These are phyloP conservation scores for Ambrosia artemisiifolia DNA, from an alignment of 129 eudicot species.

Conservation along the genomic window DNA sequence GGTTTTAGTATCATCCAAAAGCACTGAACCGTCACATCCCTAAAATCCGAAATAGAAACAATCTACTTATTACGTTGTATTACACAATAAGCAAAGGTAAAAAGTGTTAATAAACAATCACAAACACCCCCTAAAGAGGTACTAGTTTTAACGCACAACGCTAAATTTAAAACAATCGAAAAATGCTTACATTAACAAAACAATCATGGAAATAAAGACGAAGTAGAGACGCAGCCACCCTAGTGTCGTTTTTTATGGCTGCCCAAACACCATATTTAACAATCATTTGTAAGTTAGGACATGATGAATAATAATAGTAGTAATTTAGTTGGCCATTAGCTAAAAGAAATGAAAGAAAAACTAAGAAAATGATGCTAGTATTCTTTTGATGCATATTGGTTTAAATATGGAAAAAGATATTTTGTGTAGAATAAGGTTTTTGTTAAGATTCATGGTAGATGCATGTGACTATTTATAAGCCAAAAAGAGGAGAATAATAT, in stretches of 20 bases:
- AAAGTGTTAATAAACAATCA: neutral
- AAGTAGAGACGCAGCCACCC: slow-evolving; percentile 80
- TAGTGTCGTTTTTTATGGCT: slow-evolving; percentile 55
- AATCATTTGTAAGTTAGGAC: slow-evolving; percentile 54
- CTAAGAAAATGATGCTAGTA: slow-evolving; percentile 20
- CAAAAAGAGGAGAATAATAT: slow-evolving; percentile 6
- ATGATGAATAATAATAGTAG: slow-evolving; percentile 43
- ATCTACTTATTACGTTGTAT: neutral
- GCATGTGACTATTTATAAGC: slow-evolving; percentile 43
- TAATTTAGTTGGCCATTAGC: slow-evolving; percentile 42
- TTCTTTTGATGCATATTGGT: slow-evolving; percentile 37
- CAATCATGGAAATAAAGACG: slow-evolving; percentile 84
- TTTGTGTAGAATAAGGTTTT: neutral
- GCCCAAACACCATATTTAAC: slow-evolving; percentile 68
- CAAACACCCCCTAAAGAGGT: neutral
- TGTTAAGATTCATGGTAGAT: slow-evolving; percentile 28
- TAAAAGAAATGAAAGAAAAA: slow-evolving; percentile 22
- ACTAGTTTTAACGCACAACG: neutral
- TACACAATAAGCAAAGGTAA: neutral
- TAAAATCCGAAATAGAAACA: slow-evolving; percentile 23
- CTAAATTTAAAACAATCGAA: neutral
- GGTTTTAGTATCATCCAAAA: slow-evolving; percentile 55
- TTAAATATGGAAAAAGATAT: neutral
- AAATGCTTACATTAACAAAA: slow-evolving; percentile 54
- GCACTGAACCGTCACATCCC: slow-evolving; percentile 86